Conservation (phyloP, 805 yeast species). For the Spathaspora gorwiae region DNA sequence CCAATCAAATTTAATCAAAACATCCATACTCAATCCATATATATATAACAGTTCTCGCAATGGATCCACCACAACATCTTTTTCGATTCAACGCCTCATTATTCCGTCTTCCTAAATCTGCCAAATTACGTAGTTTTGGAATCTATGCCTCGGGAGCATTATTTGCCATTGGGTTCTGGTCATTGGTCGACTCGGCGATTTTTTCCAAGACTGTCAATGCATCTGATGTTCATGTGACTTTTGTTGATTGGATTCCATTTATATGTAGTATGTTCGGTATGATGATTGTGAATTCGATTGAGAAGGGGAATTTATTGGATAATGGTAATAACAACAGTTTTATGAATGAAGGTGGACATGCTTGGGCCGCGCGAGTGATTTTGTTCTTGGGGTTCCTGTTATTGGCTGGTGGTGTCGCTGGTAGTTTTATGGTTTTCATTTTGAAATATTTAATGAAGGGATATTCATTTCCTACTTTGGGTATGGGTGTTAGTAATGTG, state of each 20-base stretch:
- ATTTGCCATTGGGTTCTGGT: conserved; percentile 86
- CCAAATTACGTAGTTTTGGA: conserved; percentile 64
- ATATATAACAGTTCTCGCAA: background rate
- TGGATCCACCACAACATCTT: conserved; percentile 30
- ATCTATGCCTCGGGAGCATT: conserved; percentile 74
- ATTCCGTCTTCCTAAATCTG: conserved; percentile 66
- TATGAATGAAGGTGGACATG: conserved; percentile 47
- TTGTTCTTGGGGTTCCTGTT: conserved; percentile 89
- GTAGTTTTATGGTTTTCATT: conserved; percentile 82
- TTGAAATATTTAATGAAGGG: conserved; percentile 78
- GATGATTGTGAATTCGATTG: conserved; percentile 73
- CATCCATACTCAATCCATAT: too few species aligned
- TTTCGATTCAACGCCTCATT: conserved; percentile 54
- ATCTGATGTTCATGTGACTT: conserved; percentile 79
- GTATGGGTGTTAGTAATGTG: conserved; percentile 91
- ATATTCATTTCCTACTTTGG: conserved; percentile 79
- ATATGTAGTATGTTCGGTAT: conserved; percentile 86
- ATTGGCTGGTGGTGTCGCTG: conserved; percentile 91
- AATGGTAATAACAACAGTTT: conserved; percentile 30
- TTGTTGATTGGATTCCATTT: conserved; percentile 94
- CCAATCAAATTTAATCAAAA: too few species aligned
- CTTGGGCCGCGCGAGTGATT: conserved; percentile 92
- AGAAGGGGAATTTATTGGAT: conserved; percentile 55
- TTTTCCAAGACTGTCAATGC: conserved; percentile 83
- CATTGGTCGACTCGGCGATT: conserved; percentile 82